Base-by-base conservation (phyloP, 2,329 filamentous ascomycete genomes). In the Colletotrichum chrysophilum region DNA sequence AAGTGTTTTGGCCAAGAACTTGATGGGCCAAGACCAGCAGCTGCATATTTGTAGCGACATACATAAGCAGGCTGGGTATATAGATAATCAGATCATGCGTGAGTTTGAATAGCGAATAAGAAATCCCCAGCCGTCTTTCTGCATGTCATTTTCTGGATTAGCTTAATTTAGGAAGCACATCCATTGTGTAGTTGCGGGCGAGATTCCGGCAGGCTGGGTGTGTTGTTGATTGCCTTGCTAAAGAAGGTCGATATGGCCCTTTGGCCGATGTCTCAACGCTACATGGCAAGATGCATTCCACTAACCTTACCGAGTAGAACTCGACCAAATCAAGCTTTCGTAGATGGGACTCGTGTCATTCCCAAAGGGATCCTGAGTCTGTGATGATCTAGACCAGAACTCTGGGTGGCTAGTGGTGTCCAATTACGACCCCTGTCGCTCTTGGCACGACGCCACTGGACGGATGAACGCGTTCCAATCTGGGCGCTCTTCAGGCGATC, bases 391-490 rank as follows among this genome's bases (percentile, higher is more conserved):
- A 52, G 36, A 66, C 36, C 36, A 66, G n/a, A 48, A 18, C 62
- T 66, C n/a, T 26, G 18, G 16, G 36, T 13, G 28, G 38, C 43
- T 32, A 36, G 61, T 52, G 61, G 56, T 48, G 24, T 66, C 72
- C 68, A 62, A 71, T 71, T 66, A 66, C 8, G 32, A 68, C 73
- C 73, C 73, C 64, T 73, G 73, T 52, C 28, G n/a, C 13, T 18
- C 48, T 43, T 36, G 43, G 70, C 43, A 48, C 58, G 21, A 56
- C 61, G 38, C 62, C 73, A 72, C 61, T 66, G 32, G 38, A 12
- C 61, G 64, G 55, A 61, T 30, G 43, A 48, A 73, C 64, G 58
- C 34, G 64, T 38, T 65, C 48, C 62, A 66, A 28, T 38, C 55
- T 66, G 21, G 38, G 43, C 43, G 43, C 26, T 60, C 21, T 52